Evolutionary conservation across 768 basidiomycete genomes (phyloP), one percentile per base, ranked within the genome.

Genomic region (Boletellus ananiceps): DNA sequence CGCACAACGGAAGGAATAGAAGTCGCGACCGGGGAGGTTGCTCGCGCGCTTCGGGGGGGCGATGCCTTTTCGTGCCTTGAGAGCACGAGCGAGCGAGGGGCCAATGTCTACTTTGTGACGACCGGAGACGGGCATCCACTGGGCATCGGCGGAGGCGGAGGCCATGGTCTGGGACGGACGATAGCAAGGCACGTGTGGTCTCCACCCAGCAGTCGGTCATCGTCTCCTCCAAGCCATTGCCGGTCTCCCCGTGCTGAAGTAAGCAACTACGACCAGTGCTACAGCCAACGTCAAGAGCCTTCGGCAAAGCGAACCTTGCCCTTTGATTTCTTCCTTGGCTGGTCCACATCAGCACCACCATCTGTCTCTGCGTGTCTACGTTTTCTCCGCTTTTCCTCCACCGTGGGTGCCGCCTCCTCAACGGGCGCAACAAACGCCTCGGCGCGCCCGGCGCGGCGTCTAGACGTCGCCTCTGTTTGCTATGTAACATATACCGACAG

Each of bases 391-490:
- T 86, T 92, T 65, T 92, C 85, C 64, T 86, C 86, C 14, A 93
- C 81, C 1, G 83, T 85, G 1, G 81, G 82, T 19, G 77, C 87
- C 2, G 77, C 78, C 18, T 72, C 71, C 66, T 99, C 95, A n/a
- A 70, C 75, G 2, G 96, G 96, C 2, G 93, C 90, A 40, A 93
- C 75, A 48, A 89, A 98, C 0, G 80, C 90, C 67, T 92, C 85
- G 46, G 90, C 89, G 18, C 96, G 84, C 65, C 89, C 83, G 19
- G 82, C 86, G 39, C 76, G 81, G 47, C 85, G 82, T 59, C 83
- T 80, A 19, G 78, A 83, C 5, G 81, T 80, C 11, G 77, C 76
- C 53, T 88, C 86, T 21, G 78, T 76, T 90, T 97, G 93, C 89
- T 94, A 55, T 39, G 37, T 19, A 12, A 49, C 14, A 29, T 23